Evolutionary conservation across 108 stramenopile species (phyloP).

Genomic region (Skeletonema costatum): DNA sequence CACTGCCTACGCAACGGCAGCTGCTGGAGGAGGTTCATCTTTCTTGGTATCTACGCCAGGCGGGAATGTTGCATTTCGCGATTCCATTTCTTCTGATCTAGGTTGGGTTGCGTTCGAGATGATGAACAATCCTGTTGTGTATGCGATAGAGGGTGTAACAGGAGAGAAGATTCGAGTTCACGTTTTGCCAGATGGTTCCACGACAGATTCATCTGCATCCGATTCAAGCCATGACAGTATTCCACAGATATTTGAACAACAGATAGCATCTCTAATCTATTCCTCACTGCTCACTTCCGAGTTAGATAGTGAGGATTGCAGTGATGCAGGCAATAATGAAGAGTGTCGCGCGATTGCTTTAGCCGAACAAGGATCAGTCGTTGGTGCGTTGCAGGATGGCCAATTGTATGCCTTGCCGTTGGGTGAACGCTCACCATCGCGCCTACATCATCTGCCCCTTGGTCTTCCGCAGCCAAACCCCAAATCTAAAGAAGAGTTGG

Average conservation of each 20-base stretch:
- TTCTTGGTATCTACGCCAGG: slow-evolving; percentile 74
- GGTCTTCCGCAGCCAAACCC: slow-evolving; percentile 34
- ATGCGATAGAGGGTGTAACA: slow-evolving; percentile 65
- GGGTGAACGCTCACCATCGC: slow-evolving; percentile 37
- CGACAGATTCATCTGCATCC: slow-evolving; percentile 36
- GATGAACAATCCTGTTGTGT: slow-evolving; percentile 76
- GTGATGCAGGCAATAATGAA: not conserved
- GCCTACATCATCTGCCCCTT: slow-evolving; percentile 17
- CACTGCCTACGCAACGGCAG: slow-evolving; percentile 1
- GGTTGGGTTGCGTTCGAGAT: slow-evolving; percentile 73
- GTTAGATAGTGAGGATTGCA: slow-evolving; percentile 18
- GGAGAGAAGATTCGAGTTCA: slow-evolving; percentile 64
- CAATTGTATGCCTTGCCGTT: slow-evolving; percentile 81
- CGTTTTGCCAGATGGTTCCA: slow-evolving; percentile 72
- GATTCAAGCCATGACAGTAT: slow-evolving; percentile 29
- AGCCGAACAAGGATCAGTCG: slow-evolving; percentile 49
- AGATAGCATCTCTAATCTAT: slow-evolving; percentile 35
- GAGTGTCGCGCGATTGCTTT: slow-evolving; percentile 28
- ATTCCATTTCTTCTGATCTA: slow-evolving; percentile 34
- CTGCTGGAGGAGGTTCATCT: slow-evolving; percentile 18
- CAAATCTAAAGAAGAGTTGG: slow-evolving; percentile 1
- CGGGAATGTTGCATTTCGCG: slow-evolving; percentile 68
- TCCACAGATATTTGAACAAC: slow-evolving; percentile 27
- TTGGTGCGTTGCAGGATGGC: slow-evolving; percentile 68
- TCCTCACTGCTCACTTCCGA: slow-evolving; percentile 4